Conservation (phyloP, 2,329 filamentous ascomycete species). For the Penicillium corylophilum region DNA sequence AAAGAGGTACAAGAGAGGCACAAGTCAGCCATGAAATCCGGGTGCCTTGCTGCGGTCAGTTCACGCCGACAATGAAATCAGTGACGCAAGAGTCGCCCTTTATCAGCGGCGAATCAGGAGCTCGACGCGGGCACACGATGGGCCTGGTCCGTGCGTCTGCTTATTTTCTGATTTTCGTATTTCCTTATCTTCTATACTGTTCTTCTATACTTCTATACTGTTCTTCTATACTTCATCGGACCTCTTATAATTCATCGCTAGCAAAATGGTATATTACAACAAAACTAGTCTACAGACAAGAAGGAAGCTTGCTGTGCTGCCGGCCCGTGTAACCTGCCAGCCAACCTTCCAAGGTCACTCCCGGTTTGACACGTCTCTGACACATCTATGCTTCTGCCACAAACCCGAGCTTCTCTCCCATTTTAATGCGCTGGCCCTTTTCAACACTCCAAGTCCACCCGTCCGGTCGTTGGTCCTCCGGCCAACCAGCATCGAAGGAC, state of each 20-base stretch:
- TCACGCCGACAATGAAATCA: too few species aligned
- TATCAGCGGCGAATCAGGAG: too few species aligned
- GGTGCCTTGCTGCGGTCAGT: too few species aligned
- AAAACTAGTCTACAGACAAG: not conserved
- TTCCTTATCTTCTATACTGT: too few species aligned
- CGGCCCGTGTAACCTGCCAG: not conserved
- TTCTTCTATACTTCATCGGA: too few species aligned
- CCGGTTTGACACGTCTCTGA: not conserved
- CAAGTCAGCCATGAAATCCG: not conserved
- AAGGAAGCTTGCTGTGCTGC: not conserved
- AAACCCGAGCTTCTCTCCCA: conserved; percentile 81
- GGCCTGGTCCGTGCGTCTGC: too few species aligned
- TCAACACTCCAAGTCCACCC: conserved; percentile 86
- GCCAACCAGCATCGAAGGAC: conserved; percentile 62
- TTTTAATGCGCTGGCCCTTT: conserved; percentile 82
- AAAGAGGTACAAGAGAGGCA: not conserved
- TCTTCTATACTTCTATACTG: too few species aligned
- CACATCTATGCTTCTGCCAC: conserved; percentile 46
- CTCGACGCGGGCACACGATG: too few species aligned
- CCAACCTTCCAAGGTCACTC: not conserved
- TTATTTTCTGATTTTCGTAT: too few species aligned
- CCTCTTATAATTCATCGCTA: not conserved
- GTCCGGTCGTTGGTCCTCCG: conserved; percentile 55
- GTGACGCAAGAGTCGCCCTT: too few species aligned
- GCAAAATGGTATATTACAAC: conserved; percentile 14